These are phyloP conservation scores for Paramecium pentaurelia DNA, from an alignment of 73 alveolate genomes.

Conservation along the genomic window DNA sequence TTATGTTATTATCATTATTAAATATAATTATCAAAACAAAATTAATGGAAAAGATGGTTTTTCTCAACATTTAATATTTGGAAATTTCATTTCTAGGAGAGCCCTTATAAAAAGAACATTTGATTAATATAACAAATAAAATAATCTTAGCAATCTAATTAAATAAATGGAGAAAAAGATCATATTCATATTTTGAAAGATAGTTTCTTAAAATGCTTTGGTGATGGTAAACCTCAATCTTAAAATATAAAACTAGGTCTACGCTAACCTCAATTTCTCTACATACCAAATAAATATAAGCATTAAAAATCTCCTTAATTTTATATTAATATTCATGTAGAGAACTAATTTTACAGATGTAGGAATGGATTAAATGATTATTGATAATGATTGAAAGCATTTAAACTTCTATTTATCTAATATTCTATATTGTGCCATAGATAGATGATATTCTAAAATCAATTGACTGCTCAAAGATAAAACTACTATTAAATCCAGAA, in stretches of 20 bases:
- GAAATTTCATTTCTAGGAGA: not conserved
- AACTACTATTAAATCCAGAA: too few relatives aligned
- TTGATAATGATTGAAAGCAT: too few relatives aligned
- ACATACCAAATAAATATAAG: not conserved
- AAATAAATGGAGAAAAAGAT: not conserved
- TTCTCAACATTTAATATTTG: not conserved
- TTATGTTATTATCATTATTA: too few relatives aligned
- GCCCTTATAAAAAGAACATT: not conserved
- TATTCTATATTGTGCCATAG: too few relatives aligned
- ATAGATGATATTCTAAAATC: too few relatives aligned
- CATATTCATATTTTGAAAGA: not conserved
- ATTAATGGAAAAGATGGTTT: not conserved
- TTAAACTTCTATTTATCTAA: too few relatives aligned
- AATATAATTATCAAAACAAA: too few relatives aligned
- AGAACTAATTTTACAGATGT: too few relatives aligned
- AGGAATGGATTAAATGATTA: too few relatives aligned
- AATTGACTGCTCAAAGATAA: too few relatives aligned
- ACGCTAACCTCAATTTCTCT: not conserved
- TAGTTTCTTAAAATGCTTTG: not conserved
- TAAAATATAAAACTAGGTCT: not conserved
- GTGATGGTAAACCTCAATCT: not conserved
- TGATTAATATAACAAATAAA: not conserved
- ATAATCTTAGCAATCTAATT: not conserved
- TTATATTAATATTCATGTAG: not conserved
- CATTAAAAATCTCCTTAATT: not conserved